These are phyloP conservation scores for Thuidium tamariscinum DNA, from an alignment of 225 moss, liverwort and hornwort species.

Conservation along the genomic window DNA sequence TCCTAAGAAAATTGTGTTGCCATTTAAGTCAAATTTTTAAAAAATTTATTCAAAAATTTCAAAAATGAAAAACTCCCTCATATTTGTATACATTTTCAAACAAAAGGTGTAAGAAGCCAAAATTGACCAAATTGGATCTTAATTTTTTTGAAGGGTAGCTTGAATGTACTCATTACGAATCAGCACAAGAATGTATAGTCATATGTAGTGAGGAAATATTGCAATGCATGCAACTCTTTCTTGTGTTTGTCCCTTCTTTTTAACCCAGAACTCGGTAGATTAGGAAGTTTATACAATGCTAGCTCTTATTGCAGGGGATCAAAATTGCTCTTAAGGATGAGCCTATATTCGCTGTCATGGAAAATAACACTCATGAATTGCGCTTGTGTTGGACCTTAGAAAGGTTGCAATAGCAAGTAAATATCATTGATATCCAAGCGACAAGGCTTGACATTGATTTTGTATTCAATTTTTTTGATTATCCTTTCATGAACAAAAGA, in stretches of 20 bases:
- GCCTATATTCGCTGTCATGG: slow-evolving; percentile 33
- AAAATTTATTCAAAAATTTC: no score
- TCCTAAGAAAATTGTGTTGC: no score
- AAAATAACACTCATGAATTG: slow-evolving; percentile 59
- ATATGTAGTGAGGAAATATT: neutral
- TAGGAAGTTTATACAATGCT: neutral
- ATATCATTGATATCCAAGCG: slow-evolving; percentile 48
- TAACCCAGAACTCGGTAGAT: neutral
- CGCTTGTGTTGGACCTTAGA: slow-evolving; percentile 85
- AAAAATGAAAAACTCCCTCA: no score
- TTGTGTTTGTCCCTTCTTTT: neutral
- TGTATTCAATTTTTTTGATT: neutral
- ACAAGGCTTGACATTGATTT: slow-evolving; percentile 26
- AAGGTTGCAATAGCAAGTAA: slow-evolving; percentile 64
- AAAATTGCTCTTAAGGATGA: slow-evolving; percentile 72
- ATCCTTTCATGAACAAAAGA: neutral
- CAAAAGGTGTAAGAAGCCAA: no score
- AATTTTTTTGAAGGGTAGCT: neutral
- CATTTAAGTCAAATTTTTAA: no score
- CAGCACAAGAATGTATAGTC: neutral
- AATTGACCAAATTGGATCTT: no score
- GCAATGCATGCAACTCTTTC: neutral
- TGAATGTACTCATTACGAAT: neutral
- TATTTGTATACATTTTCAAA: no score
- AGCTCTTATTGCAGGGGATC: slow-evolving; percentile 54